Conservation (phyloP, 345 rosid species). For the Euphorbia lathyris region DNA sequence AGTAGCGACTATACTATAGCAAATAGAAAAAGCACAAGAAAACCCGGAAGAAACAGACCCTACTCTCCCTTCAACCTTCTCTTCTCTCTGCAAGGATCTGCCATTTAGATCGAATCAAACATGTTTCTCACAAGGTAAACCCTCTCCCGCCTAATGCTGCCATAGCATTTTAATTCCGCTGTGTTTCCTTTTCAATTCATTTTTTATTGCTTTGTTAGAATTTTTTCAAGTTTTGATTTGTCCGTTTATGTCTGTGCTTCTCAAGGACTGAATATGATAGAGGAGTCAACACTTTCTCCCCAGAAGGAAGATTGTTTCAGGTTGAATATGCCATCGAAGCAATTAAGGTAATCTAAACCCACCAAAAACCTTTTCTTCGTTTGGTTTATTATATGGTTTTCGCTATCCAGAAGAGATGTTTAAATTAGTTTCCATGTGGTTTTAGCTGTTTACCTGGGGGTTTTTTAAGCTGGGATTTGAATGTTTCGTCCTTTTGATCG, state of each 20-base stretch:
- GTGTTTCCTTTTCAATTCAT: not conserved
- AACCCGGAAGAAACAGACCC: constrained; percentile 4
- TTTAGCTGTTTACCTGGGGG: not conserved
- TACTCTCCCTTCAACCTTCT: not conserved
- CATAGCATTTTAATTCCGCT: not conserved
- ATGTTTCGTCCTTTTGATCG: not conserved
- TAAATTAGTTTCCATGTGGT: not conserved
- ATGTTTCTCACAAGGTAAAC: constrained; percentile 75
- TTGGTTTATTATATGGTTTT: too few relatives aligned
- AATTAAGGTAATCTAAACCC: constrained; percentile 61
- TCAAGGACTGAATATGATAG: constrained; percentile 96
- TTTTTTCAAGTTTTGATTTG: not conserved
- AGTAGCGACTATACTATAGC: constrained; percentile 17
- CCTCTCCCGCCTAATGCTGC: not conserved
- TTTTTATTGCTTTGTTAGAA: not conserved
- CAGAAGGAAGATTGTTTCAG: constrained; percentile 93
- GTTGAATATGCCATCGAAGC: constrained; percentile 99
- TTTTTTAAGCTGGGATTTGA: not conserved
- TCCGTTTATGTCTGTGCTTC: constrained; percentile 3
- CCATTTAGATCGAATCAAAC: constrained; percentile 16
- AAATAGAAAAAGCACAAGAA: constrained; percentile 8
- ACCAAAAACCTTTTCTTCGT: too few relatives aligned
- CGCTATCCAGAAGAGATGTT: not conserved
- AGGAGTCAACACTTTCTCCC: constrained; percentile 98
- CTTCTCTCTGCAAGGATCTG: constrained; percentile 12